These are phyloP conservation scores for Euphorbia tirucalli DNA, from an alignment of 345 rosid genomes.

Conservation along the genomic window DNA sequence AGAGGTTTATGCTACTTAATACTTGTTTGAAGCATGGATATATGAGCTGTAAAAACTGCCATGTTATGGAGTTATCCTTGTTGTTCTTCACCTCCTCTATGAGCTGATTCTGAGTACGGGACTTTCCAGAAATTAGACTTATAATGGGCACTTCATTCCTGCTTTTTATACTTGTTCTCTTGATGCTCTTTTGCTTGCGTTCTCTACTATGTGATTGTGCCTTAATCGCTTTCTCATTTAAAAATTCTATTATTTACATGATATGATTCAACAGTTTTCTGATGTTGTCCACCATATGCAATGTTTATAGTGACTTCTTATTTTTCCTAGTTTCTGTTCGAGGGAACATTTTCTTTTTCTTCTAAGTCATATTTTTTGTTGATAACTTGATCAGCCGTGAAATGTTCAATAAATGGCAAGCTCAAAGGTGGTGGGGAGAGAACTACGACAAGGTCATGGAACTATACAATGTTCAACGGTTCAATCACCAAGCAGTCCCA, in stretches of 20 bases:
- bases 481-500: slow-evolving; percentile 68
- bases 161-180: no score
- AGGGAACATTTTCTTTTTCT: not conserved
- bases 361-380: not conserved
- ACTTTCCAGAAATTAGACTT: no score
- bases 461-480: slow-evolving; percentile 79
- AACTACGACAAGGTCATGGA: slow-evolving; percentile 92
- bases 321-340: slow-evolving; percentile 10
- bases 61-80: not conserved
- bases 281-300: no score
- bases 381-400: slow-evolving; percentile 62
- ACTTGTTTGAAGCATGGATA: not conserved
- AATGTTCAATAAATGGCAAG: slow-evolving; percentile 93
- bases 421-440: slow-evolving; percentile 98
- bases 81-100: not conserved
- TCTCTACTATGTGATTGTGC: no score
- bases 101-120: no score
- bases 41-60: not conserved
- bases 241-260: no score
- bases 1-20: not conserved
- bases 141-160: no score
- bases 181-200: no score
- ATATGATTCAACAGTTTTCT: no score
- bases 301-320: not conserved
- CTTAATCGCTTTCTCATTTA: no score